Evolutionary conservation across 2,329 filamentous ascomycete species (phyloP), one percentile per base, ranked within the genome.

Genomic region (Sclerotinia trifoliorum): DNA sequence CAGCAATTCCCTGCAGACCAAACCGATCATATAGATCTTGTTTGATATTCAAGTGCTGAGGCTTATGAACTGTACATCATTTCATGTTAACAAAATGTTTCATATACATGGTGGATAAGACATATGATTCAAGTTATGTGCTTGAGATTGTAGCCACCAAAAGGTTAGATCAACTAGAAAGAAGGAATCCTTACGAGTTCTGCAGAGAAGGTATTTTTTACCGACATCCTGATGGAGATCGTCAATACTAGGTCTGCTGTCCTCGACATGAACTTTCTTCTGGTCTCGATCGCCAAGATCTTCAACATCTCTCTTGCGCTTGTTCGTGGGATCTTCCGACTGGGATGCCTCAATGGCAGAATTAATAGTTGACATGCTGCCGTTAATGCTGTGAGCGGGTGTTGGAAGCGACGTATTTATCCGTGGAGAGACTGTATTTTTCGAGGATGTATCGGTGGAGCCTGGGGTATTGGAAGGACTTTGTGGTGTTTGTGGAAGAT

Each of bases 171-270:
- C 69, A 70, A 54, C 71, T 70, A 68, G 60, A 69, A 71, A 75
- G 70, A 80, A 82, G 84, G 84, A 82, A 83, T 83, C 79, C 86
- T 88, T 88, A 89, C 86, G 83, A 81, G 82, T 86, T 83, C 83
- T 85, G 83, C 86, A 86, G 80, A 90, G 82, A 75, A 88, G 83
- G 80, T 89, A 89, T 80, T 88, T 89, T 76, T 84, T 81, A 79
- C 87, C 87, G 71, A 90, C 86, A 82, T 90, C 86, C 76, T 86
- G 79, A 77, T 89, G 87, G 74, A 90, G 82, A 79, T 88, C 84
- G 75, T 88, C 83, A 79, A 89, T 88, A 80, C 84, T 84, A 73
- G 85, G 80, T 79, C 82, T 84, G 80, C 84, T 82, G 78, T 84
- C 83, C 80, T 88, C 86, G 79, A 86, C 79, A 74, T 88, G 84